Evolutionary conservation across 306 rosid species (phyloP), one percentile per base, ranked within the genome.

Genomic region (Styphnolobium japonicum): DNA sequence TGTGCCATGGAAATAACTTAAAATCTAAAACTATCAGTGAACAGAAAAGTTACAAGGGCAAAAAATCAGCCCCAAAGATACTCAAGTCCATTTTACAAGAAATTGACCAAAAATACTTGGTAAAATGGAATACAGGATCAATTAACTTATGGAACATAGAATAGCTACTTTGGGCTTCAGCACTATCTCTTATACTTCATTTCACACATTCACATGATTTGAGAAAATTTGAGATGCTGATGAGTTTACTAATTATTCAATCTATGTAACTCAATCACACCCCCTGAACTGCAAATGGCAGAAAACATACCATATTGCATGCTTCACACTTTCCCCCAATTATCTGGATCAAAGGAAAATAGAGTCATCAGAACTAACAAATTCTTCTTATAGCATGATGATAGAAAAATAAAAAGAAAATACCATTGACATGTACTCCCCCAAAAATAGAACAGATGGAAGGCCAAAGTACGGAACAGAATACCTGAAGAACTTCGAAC

Each of bases 401-500:
- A 34, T 60, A 18, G 75, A 65, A 64, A 58, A 29, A 78, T 42
- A 33, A 45, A 27, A 58, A 67, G 11, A n/a, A 51, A 5, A 12
- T 7, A 45, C n/a, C n/a, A n/a, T 27, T 27, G 31, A 27, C 31
- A 27, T 27, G 31, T 27, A 27, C 31, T 27, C 31, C 1, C 31
- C 31, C 31, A 27, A 27, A 43, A 6, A 57, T 2, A 27, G 3
- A 27, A 27, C 3, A 27, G 22, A n/a, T n/a, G n/a, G n/a, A 22
- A 33, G 53, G 36, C 23, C 15, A 10, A 10, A 58, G 67, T 46
- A n/a, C 21, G 18, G 27, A 86, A 84, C 16, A 71, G 36, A 80
- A 81, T 83, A 95, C 99, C 99, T 90, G 96, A 80, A 95, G 91
- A 86, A 92, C 83, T 83, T 88, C 89, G 66, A 75, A 71, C 98